Percentiles rank a stretch among this genome's conserved stretches.
Conservation (phyloP, 345 rosid species). For the Physaria fendleri region DNA sequence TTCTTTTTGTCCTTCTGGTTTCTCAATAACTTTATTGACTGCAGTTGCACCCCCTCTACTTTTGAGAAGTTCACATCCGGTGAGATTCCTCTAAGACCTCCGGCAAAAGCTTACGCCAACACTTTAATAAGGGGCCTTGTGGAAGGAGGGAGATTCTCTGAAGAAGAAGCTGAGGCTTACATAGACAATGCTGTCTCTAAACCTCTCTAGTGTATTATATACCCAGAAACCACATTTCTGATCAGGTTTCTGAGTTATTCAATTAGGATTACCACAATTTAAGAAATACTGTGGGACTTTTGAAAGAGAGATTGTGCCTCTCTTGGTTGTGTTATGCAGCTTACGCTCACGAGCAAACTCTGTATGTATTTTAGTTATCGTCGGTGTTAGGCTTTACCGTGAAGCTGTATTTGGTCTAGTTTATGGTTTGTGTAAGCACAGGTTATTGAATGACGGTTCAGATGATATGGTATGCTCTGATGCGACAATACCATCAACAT, state of each 20-base stretch:
- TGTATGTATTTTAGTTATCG: not conserved
- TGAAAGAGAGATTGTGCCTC: not conserved
- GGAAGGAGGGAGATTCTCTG: constrained; percentile 59
- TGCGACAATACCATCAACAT: too few species aligned
- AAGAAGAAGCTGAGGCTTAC: constrained; percentile 59
- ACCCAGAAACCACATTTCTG: constrained; percentile 1
- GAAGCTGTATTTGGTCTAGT: constrained; percentile 10
- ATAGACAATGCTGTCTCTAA: constrained; percentile 48
- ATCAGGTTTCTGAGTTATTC: constrained; percentile 12
- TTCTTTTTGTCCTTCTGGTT: not conserved
- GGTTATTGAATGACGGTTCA: not conserved
- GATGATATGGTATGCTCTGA: too few species aligned
- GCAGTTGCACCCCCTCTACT: constrained; percentile 48
- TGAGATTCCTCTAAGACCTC: constrained; percentile 41
- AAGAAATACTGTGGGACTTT: not conserved
- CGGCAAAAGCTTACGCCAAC: constrained; percentile 43
- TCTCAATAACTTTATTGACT: not conserved
- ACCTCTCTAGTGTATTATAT: constrained; percentile 34
- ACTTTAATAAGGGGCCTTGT: constrained; percentile 58
- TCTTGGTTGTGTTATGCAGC: not conserved
- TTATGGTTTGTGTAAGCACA: not conserved
- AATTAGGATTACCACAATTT: not conserved
- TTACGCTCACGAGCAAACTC: constrained; percentile 11
- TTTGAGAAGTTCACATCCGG: constrained; percentile 46
- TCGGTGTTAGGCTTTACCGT: constrained; percentile 5